These are phyloP conservation scores for Naganishia vishniacii DNA, from an alignment of 768 basidiomycete species.

Conservation along the genomic window DNA sequence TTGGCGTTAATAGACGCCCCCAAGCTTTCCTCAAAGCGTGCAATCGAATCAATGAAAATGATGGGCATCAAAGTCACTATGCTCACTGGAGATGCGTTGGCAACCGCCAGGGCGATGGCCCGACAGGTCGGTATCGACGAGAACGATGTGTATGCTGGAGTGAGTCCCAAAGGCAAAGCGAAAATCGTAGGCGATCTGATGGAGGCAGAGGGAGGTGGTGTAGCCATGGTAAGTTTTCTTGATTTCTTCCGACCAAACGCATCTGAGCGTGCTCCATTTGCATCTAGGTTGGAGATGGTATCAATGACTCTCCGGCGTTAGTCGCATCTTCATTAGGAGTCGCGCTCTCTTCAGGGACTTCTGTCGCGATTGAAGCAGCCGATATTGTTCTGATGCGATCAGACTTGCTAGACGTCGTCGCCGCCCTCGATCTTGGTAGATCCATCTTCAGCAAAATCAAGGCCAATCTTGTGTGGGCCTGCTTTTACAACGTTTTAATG, in stretches of 20 bases:
- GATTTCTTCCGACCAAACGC: not conserved
- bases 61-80: constrained; percentile 92
- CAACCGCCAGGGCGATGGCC: constrained; percentile 82
- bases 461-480: constrained; percentile 93
- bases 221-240: constrained; percentile 71
- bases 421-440: constrained; percentile 83
- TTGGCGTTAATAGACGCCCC: constrained; percentile 81
- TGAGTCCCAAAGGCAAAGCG: constrained; percentile 95
- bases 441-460: constrained; percentile 83
- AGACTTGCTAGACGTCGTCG: constrained; percentile 93
- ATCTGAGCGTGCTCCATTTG: not conserved
- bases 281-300: constrained; percentile 87
- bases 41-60: constrained; percentile 67
- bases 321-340: constrained; percentile 95
- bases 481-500: constrained; percentile 83
- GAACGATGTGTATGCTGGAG: constrained; percentile 79
- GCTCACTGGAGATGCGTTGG: constrained; percentile 87
- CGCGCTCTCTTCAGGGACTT: constrained; percentile 90
- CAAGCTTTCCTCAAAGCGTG: constrained; percentile 75
- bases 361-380: constrained; percentile 95
- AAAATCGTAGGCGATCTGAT: constrained; percentile 74
- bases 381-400: constrained; percentile 97
- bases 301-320: constrained; percentile 96
- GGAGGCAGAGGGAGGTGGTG: constrained; percentile 62
- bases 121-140: constrained; percentile 78